A percentile compares a stretch with the other conserved stretches of the same genome.
phyloP scores from a whole-genome alignment of 139 green algal genomes.

The Chlamydomonas asymmetrica region DNA sequence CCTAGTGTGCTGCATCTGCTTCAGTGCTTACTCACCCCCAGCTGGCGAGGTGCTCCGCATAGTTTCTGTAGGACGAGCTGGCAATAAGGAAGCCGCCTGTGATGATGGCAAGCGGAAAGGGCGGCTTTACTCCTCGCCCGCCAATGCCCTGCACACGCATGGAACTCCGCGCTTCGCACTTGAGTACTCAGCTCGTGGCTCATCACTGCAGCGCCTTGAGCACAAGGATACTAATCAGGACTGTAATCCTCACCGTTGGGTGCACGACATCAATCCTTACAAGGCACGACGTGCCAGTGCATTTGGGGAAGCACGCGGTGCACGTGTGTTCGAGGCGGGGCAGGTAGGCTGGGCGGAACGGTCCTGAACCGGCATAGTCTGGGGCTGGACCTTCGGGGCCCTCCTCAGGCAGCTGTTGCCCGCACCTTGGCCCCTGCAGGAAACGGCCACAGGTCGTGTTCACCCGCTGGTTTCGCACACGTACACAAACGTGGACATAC shows the following conservation, averaged over 20 bases:
- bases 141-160: neutral
- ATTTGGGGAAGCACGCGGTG: constrained; percentile 68
- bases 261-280: constrained; percentile 67
- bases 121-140: constrained; percentile 29
- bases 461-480: too few relatives aligned
- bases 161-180: too few relatives aligned
- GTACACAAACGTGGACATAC: too few relatives aligned
- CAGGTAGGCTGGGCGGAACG: constrained; percentile 35
- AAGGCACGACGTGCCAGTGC: constrained; percentile 66
- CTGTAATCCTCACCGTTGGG: constrained; percentile 46
- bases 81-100: constrained; percentile 82
- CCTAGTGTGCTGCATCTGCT: neutral
- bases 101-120: constrained; percentile 88
- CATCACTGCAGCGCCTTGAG: neutral
- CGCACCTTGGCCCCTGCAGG: too few relatives aligned
- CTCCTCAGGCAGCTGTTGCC: too few relatives aligned
- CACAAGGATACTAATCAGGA: neutral
- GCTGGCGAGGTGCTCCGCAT: constrained; percentile 65
- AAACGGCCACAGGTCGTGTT: too few relatives aligned
- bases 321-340: constrained; percentile 82
- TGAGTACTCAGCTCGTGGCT: neutral
- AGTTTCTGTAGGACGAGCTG: constrained; percentile 64
- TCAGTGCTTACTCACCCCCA: constrained; percentile 71
- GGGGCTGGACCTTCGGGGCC: too few relatives aligned
- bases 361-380: constrained; percentile 25